Conservation (phyloP, 441 rosid species). For the Pelargonium myrrhifolium region DNA sequence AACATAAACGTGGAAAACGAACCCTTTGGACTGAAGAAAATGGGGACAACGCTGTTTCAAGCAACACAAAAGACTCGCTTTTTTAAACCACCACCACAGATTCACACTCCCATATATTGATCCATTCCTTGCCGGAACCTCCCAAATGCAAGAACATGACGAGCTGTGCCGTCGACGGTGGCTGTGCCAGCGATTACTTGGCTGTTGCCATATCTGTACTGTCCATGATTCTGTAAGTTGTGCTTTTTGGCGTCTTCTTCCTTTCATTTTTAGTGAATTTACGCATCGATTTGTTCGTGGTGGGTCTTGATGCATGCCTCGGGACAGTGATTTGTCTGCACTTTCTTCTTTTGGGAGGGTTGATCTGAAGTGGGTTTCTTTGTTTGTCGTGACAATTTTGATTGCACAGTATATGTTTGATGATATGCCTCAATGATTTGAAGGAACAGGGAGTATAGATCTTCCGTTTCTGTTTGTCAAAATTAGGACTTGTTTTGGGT, state of each 20-base stretch:
- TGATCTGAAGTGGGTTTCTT: slow-evolving; percentile 2
- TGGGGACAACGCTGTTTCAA: slow-evolving; percentile 5
- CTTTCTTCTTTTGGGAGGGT: neutral
- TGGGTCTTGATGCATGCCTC: neutral
- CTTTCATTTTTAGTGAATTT: neutral
- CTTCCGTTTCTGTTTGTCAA: neutral
- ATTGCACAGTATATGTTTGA: slow-evolving; percentile 7
- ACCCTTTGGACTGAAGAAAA: neutral
- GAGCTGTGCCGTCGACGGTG: slow-evolving; percentile 51
- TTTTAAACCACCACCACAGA: neutral
- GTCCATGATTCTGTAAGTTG: slow-evolving; percentile 47
- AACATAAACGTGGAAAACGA: neutral
- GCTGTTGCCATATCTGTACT: slow-evolving; percentile 50
- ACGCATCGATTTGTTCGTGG: neutral
- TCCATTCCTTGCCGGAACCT: neutral
- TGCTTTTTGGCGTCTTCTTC: neutral
- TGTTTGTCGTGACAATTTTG: neutral
- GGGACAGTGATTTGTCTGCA: neutral
- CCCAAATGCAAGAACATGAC: slow-evolving; percentile 32
- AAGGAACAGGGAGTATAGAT: slow-evolving; percentile 6
- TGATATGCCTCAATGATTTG: slow-evolving; percentile 12
- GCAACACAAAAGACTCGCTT: neutral
- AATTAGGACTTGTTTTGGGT: neutral
- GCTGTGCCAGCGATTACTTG: slow-evolving; percentile 76
- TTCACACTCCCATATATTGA: neutral